Conservation (phyloP, 2,329 filamentous ascomycete species). For the Aspergillus tanneri region DNA sequence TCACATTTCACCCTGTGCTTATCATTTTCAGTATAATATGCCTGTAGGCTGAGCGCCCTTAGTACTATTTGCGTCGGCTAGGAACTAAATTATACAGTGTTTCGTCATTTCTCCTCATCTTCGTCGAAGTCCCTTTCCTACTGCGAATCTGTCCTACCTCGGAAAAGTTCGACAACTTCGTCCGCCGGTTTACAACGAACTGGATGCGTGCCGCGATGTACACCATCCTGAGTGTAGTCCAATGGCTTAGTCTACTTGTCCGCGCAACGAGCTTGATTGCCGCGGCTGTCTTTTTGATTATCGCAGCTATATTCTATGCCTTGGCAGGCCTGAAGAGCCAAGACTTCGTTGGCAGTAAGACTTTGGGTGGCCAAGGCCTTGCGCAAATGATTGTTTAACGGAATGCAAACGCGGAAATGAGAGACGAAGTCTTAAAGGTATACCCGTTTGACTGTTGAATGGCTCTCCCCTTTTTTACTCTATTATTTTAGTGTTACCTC, state of each 20-base stretch:
- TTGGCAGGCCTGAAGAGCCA: conserved; percentile 47
- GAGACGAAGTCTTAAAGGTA: conserved; percentile 1
- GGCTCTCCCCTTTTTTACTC: no score
- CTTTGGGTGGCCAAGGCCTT: conserved; percentile 85
- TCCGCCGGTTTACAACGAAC: conserved; percentile 91
- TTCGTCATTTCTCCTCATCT: conserved; percentile 72
- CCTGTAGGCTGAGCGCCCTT: conserved; percentile 47
- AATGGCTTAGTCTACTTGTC: conserved; percentile 76
- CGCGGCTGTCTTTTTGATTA: conserved; percentile 73
- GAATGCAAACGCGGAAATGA: not conserved
- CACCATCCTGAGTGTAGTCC: conserved; percentile 71
- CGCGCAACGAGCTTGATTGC: conserved; percentile 74
- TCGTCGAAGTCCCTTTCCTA: conserved; percentile 88
- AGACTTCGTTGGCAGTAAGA: conserved; percentile 71
- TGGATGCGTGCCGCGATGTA: conserved; percentile 95
- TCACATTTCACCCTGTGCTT: conserved; percentile 56
- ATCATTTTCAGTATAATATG: conserved; percentile 62
- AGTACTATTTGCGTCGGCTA: conserved; percentile 21
- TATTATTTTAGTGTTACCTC: no score
- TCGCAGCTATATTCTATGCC: conserved; percentile 76
- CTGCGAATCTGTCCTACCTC: conserved; percentile 98
- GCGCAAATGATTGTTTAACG: conserved; percentile 92
- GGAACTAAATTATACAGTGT: conserved; percentile 56
- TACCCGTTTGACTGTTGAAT: not conserved
- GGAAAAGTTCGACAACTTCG: conserved; percentile 78